Evolutionary conservation across 1,139 yeast genomes (phyloP), one percentile per base, ranked within the genome.

Genomic region (Scheffersomyces segobiensis): DNA sequence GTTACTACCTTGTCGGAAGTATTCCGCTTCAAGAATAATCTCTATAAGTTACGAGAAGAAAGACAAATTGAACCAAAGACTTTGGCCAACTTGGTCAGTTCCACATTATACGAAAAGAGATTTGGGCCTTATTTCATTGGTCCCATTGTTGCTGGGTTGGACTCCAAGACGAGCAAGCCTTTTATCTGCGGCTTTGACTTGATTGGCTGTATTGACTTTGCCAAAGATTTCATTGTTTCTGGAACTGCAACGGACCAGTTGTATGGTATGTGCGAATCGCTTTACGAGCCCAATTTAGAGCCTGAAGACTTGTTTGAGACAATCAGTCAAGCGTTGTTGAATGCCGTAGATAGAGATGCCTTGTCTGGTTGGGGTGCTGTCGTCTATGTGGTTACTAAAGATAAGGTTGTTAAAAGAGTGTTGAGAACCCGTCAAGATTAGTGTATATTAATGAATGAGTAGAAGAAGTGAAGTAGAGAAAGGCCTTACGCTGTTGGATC

Each of bases 291-390:
- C 50, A 79, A 89, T 70, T 81, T 95, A 67, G 98, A 87, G 73
- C 95, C 99, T 5, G 99, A 96, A 65, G 98, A 95, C 72, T 81
- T 96, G 69, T 96, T 96, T 73, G 99, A 96, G 75, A 93, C 98
- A 53, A 90, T 93, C 66, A 89, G 97, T 67, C 99, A 96, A 77
- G 93, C 98, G 0, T 79, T 96, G 63, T 81, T 95, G 77, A 93
- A 91, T 73, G 98, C 98, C 22, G 96, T 91, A 52, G 99, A 96
- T 74, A 89, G 99, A 81, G 99, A 96, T 77, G 97, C 98, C 6
- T 82, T 96, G 63, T 88, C 97, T 55, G 99, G 99, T 62, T 95
- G 98, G 98, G 99, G 99, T 69, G 98, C 97, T 18, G 91, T 91
- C 46, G 99, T 96, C 49, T 93, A 95, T 74, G 80, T 96, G 60